Conservation (phyloP, 176 grass and related monocot species). For the Carex scoparia region DNA sequence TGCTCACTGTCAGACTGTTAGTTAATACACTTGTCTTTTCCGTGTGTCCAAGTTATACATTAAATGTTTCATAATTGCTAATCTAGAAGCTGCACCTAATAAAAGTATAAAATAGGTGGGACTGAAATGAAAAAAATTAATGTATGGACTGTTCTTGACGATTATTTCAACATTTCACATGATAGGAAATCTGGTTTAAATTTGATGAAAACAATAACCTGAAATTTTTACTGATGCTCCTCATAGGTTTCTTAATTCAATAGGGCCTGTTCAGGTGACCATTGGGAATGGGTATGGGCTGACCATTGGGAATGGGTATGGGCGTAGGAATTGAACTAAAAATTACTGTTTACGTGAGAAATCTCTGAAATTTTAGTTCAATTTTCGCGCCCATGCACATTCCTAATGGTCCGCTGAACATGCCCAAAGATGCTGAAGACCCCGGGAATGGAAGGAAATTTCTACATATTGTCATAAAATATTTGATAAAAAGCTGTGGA, state of each 20-base stretch:
- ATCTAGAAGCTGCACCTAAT: slow-evolving; percentile 15
- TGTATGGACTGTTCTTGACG: not conserved
- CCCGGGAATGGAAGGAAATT: not conserved
- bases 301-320: no score
- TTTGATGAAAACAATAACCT: not conserved
- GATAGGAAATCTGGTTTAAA: no score
- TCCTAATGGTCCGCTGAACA: no score
- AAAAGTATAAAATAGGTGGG: not conserved
- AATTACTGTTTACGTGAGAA: no score
- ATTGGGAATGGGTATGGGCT: no score
- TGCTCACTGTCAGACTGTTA: not conserved
- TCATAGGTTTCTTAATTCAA: not conserved
- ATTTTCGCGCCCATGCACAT: no score
- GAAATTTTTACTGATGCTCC: not conserved
- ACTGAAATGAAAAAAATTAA: not conserved
- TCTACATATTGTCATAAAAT: not conserved
- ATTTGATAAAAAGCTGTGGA: not conserved
- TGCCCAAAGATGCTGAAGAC: not conserved
- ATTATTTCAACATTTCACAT: not conserved
- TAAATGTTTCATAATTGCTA: slow-evolving; percentile 3
- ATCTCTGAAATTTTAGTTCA: no score
- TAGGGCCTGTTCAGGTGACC: not conserved
- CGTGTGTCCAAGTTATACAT: not conserved
- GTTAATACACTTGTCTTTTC: slow-evolving; percentile 6
- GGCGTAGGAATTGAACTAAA: no score